Conservation (phyloP, 2,329 filamentous ascomycete genomes). For the Plenodomus lindquistii region DNA sequence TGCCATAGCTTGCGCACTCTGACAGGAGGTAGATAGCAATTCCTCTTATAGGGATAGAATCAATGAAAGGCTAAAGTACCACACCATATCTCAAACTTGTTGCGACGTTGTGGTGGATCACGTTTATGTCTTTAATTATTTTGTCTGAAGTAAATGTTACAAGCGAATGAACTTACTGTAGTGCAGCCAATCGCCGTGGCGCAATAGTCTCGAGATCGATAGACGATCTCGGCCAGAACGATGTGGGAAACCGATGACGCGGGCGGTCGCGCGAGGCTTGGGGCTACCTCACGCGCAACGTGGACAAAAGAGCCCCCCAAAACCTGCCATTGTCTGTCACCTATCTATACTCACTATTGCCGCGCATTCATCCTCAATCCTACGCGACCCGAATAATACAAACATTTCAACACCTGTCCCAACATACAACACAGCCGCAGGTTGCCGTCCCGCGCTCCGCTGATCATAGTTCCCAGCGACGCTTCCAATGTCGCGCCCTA, state of each 20-base stretch:
- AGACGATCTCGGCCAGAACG: constrained; percentile 4
- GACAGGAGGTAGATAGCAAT: constrained; percentile 24
- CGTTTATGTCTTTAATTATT: too few relatives aligned
- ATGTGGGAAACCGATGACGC: constrained; percentile 10
- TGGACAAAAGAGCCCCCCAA: constrained; percentile 14
- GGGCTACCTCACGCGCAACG: constrained; percentile 18
- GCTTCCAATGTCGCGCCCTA: constrained; percentile 34
- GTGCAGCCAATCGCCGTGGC: too few relatives aligned
- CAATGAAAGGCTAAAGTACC: too few relatives aligned
- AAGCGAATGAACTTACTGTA: too few relatives aligned
- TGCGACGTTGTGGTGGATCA: too few relatives aligned
- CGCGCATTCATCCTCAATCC: neutral
- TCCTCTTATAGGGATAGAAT: constrained; percentile 12
- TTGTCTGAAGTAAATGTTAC: too few relatives aligned
- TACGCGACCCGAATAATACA: constrained; percentile 3
- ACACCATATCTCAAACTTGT: too few relatives aligned
- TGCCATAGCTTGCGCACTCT: neutral
- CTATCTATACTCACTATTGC: neutral
- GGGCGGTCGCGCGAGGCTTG: constrained; percentile 9
- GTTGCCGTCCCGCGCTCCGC: constrained; percentile 1
- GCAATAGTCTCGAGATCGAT: constrained; percentile 10
- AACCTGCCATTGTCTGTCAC: neutral
- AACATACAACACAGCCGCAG: constrained; percentile 1
- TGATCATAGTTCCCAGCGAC: constrained; percentile 12
- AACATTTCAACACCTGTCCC: neutral